These are phyloP conservation scores for Sanguinoderma infundibulare DNA, from an alignment of 1,284 basidiomycete species.

Conservation along the genomic window DNA sequence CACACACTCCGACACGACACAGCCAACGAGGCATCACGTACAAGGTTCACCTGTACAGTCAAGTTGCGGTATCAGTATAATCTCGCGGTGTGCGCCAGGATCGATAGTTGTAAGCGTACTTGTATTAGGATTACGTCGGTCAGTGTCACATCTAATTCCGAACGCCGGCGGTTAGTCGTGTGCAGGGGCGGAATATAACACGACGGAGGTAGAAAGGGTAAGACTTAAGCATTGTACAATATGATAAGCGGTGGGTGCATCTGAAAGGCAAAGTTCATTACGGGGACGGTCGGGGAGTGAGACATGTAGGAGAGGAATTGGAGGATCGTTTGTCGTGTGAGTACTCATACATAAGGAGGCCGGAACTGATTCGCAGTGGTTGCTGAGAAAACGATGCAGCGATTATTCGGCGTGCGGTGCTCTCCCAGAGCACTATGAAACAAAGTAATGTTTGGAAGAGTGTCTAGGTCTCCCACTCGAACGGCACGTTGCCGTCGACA, in stretches of 20 bases:
- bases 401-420: not conserved
- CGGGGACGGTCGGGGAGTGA: not conserved
- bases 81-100: too few relatives aligned
- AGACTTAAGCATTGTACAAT: not conserved
- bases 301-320: not conserved
- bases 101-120: too few relatives aligned
- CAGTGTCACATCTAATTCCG: too few relatives aligned
- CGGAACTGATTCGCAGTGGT: too few relatives aligned
- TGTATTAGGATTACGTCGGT: too few relatives aligned
- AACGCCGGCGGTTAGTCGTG: too few relatives aligned
- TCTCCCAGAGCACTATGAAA: not conserved
- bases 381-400: too few relatives aligned
- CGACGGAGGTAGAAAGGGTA: not conserved
- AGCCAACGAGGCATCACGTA: too few relatives aligned
- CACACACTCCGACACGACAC: too few relatives aligned
- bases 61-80: too few relatives aligned
- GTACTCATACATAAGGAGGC: not conserved
- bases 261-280: not conserved
- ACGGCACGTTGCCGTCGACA: conserved; percentile 23
- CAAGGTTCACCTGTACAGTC: too few relatives aligned
- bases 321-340: not conserved
- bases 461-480: conserved; percentile 16
- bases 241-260: not conserved
- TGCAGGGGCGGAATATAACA: not conserved
- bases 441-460: not conserved